These are phyloP conservation scores for Candida boleticola DNA, from an alignment of 805 yeast genomes.

Conservation along the genomic window DNA sequence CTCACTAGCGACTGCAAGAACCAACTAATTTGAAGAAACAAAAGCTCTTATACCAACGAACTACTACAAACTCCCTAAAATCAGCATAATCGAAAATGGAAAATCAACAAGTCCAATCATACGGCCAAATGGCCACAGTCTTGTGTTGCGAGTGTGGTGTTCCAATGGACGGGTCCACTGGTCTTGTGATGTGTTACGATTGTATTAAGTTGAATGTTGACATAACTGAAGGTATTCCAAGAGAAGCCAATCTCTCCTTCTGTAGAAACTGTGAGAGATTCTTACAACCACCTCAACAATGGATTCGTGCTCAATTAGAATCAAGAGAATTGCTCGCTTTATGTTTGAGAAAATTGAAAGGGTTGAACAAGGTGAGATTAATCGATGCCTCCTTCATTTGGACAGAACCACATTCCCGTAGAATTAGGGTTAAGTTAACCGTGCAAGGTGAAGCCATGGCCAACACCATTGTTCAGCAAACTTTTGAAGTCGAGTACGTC, in stretches of 20 bases:
- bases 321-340: slow-evolving; percentile 90
- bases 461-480: slow-evolving; percentile 89
- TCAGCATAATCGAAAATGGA: background rate
- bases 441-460: slow-evolving; percentile 97
- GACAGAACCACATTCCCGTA: slow-evolving; percentile 99
- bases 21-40: too few species aligned
- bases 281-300: slow-evolving; percentile 89
- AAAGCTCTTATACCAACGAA: too few species aligned
- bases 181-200: slow-evolving; percentile 94
- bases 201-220: slow-evolving; percentile 93
- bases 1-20: too few species aligned
- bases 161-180: slow-evolving; percentile 94
- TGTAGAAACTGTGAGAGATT: slow-evolving; percentile 97
- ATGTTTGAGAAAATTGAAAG: slow-evolving; percentile 84
- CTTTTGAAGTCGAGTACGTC: slow-evolving; percentile 89
- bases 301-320: slow-evolving; percentile 90
- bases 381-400: slow-evolving; percentile 94
- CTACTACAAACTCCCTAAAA: background rate
- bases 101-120: background rate
- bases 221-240: slow-evolving; percentile 86
- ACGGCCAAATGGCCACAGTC: slow-evolving; percentile 65
- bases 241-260: slow-evolving; percentile 90
- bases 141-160: slow-evolving; percentile 98
- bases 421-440: slow-evolving; percentile 85
- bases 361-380: slow-evolving; percentile 79